These are phyloP conservation scores for Colletotrichum sp. DNA, from an alignment of 2,329 filamentous ascomycete genomes.

Conservation along the genomic window DNA sequence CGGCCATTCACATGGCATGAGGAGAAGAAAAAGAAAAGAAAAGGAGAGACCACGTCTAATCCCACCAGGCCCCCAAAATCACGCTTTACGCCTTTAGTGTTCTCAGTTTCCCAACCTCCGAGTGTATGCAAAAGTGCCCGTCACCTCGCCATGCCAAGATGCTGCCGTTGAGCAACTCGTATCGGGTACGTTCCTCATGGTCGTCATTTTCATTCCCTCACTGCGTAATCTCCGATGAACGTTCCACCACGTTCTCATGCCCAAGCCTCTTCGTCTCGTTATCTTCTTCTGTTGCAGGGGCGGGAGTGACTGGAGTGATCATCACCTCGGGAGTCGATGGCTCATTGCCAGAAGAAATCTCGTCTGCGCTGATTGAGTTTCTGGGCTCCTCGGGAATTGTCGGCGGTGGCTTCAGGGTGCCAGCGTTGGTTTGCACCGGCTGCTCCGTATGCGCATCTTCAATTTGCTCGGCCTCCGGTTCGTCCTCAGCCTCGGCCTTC, in stretches of 20 bases:
- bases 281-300: constrained; percentile 33
- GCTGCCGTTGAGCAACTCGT: neutral
- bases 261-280: constrained; percentile 50
- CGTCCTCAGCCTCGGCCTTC: constrained; percentile 39
- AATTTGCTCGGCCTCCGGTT: constrained; percentile 35
- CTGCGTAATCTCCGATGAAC: constrained; percentile 36
- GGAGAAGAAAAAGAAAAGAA: neutral
- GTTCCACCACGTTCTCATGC: constrained; percentile 39
- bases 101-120: constrained; percentile 5
- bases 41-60: constrained; percentile 4
- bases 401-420: constrained; percentile 8
- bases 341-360: constrained; percentile 12
- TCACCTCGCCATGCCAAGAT: neutral
- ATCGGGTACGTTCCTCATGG: neutral
- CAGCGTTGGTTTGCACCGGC: constrained; percentile 20
- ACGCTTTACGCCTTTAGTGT: constrained; percentile 15
- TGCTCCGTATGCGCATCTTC: constrained; percentile 30
- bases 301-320: constrained; percentile 57
- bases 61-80: neutral
- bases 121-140: constrained; percentile 16
- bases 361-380: constrained; percentile 23
- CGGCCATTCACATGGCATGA: constrained; percentile 3
- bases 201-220: constrained; percentile 22
- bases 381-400: constrained; percentile 29
- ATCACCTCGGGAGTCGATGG: constrained; percentile 46